Evolutionary conservation across 352 stramenopile species (phyloP), one percentile per base, ranked within the genome.

Genomic region (Thalassiosira ordinaria): DNA sequence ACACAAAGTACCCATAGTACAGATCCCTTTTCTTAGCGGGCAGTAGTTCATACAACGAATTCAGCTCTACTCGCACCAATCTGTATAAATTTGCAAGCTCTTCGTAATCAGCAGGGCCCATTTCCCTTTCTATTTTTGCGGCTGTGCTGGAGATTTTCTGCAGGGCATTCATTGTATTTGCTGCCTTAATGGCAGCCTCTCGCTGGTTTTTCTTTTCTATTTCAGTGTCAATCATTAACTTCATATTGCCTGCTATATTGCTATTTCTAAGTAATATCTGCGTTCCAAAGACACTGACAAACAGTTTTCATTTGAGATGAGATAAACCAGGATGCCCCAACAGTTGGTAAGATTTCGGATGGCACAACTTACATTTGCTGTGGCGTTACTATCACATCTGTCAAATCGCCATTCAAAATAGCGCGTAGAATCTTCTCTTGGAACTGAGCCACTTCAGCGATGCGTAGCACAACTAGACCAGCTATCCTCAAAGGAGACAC

Each of bases 401-500:
- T 55, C 16, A 89, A 68, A 27, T 88, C 77, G 9, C 81, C 81
- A 57, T 82, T 82, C 6, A 80, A 64, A 53, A 89, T 72, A 11
- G 82, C 83, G n/a, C 85, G 74, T 24, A 91, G 61, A 31, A 91
- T 85, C 63, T 89, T 88, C 53, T 91, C 85, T 57, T 91, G 85
- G 64, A 91, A 91, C 18, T 88, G 74, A 60, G 81, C 78, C 13
- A 91, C 85, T 64, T 91, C 80, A 41, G 85, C 85, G 18, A 91
- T 78, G 37, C 85, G 66, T n/a, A 91, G 61, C 8, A 91, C 80
- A 7, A 88, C 69, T 3, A 90, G 63, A 47, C 84, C 84, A 49
- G 35, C 60, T 80, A 56, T 65, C 64, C 56, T 86, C 76, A 49
- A n/a, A 27, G 16, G 29, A 64, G 26, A 9, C 29, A 64, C 55